These are phyloP conservation scores for Erodium chrysanthum DNA, from an alignment of 441 rosid species.

Conservation along the genomic window DNA sequence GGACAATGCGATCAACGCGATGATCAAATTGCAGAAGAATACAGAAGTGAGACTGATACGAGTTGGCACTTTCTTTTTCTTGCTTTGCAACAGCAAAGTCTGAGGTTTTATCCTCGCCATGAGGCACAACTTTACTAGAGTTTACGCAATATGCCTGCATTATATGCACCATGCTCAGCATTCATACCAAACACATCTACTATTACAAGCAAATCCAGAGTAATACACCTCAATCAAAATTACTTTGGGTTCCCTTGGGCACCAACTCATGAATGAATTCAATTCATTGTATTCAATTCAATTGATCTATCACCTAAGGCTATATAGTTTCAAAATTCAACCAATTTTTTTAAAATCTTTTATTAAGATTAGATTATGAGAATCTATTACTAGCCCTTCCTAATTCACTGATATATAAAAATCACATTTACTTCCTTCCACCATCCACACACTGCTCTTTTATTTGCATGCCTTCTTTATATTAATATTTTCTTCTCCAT, in stretches of 20 bases:
- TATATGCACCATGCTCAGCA: neutral
- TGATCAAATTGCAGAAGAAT: conserved; percentile 38
- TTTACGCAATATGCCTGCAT: conserved; percentile 15
- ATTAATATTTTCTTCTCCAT: neutral
- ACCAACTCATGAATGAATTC: neutral
- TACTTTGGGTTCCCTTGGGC: neutral
- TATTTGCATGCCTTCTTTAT: neutral
- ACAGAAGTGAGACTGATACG: conserved; percentile 51
- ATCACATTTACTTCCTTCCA: neutral
- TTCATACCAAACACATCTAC: neutral
- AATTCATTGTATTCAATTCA: neutral
- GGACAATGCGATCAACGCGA: conserved; percentile 38
- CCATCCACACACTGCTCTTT: neutral
- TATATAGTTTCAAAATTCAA: neutral
- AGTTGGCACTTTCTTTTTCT: conserved; percentile 67
- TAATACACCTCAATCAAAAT: neutral
- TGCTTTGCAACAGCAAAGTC: conserved; percentile 71
- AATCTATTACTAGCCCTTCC: neutral
- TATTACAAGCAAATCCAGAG: neutral
- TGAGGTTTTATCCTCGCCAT: conserved; percentile 95
- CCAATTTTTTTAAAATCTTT: neutral
- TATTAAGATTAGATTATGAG: neutral
- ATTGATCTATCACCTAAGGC: neutral
- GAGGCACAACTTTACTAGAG: conserved; percentile 14
- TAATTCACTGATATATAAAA: too few species aligned